Evolutionary conservation across 1,284 basidiomycete genomes (phyloP), one percentile per base, ranked within the genome.

Genomic region (Athelia sp.): DNA sequence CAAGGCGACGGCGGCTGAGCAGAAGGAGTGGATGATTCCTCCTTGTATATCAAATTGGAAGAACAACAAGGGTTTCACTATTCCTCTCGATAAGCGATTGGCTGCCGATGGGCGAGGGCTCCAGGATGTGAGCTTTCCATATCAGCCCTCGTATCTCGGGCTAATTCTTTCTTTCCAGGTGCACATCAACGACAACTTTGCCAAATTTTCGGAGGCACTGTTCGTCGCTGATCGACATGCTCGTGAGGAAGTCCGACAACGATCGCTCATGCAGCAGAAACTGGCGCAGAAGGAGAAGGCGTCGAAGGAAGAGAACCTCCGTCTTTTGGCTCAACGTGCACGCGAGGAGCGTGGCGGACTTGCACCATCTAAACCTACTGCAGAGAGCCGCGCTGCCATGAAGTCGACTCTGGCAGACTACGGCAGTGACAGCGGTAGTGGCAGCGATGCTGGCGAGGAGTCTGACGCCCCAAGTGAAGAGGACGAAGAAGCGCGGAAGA

Each of bases 1-100:
- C 50, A 96, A 98, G 61, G 93, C 93, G 2, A 97, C 96, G 0
- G 91, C 92, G 3, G 90, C 93, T 52, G 97, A 99, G 65, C 96
- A 98, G 71, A 98, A 98, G 70, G 96, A 98, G 62, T 98, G 97
- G 97, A 98, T 98, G 94, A 98, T 99, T 50, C 97, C 97, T 3
- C 97, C 97, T 15, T 98, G 94, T 68, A 98, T 99, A 55, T 98
- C 94, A 29, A 99, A 99, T 72, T 99, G 97, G 97, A 99, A 99
- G 77, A 99, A 99, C 76, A 98, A 99, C 84, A 98, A 98, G 71
- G 97, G 97, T 79, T 99, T 96, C 71, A 99, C 96, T 4, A 98
- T 99, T 59, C 95, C 97, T 23, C 79, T 99, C 21, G 97, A 99
- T 68, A 99, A 99, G 73, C 92, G 97, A 59, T 76, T 99, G 45